Percentiles rank a stretch among this genome's conserved stretches.
These are phyloP conservation scores for Cichorium intybus DNA, from an alignment of 140 eudicot species.

Conservation along the genomic window DNA sequence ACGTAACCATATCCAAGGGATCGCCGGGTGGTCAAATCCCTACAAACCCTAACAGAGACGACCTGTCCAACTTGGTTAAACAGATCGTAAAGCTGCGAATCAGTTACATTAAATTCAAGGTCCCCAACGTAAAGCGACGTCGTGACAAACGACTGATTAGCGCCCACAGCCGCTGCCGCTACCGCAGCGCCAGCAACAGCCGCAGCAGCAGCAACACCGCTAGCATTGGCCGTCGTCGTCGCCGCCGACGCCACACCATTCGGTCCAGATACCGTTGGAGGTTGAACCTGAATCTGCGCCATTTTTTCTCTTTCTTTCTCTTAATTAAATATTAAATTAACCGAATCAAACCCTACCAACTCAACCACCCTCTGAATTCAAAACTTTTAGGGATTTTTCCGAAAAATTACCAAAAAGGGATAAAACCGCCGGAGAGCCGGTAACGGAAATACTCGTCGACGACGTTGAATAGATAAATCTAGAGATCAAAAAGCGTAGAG, in stretches of 20 bases:
- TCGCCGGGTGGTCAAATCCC: conserved; percentile 50
- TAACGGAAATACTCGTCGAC: conserved; percentile 10
- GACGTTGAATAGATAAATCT: conserved; percentile 8
- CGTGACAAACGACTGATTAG: conserved; percentile 26
- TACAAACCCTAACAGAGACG: conserved; percentile 72
- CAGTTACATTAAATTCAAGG: conserved; percentile 55
- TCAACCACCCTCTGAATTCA: background rate
- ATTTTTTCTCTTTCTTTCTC: conserved; percentile 17
- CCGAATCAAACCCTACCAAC: conserved; percentile 15
- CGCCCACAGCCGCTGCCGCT: conserved; percentile 18
- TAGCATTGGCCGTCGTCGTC: conserved; percentile 25
- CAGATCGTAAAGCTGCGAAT: conserved; percentile 70
- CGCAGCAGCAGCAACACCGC: conserved; percentile 13
- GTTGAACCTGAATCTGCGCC: conserved; percentile 78
- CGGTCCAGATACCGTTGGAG: conserved; percentile 33
- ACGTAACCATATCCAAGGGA: conserved; percentile 74
- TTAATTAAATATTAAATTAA: background rate
- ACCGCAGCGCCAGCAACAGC: conserved; percentile 13
- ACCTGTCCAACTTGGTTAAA: conserved; percentile 75
- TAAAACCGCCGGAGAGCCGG: conserved; percentile 31
- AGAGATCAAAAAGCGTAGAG: conserved; percentile 13
- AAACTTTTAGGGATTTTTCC: conserved; percentile 3
- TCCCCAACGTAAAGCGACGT: conserved; percentile 70
- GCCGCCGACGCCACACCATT: conserved; percentile 31
- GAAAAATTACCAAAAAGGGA: conserved; percentile 9